These are phyloP conservation scores for Spiromastix sp. DNA, from an alignment of 2,329 filamentous ascomycete species.

Conservation along the genomic window DNA sequence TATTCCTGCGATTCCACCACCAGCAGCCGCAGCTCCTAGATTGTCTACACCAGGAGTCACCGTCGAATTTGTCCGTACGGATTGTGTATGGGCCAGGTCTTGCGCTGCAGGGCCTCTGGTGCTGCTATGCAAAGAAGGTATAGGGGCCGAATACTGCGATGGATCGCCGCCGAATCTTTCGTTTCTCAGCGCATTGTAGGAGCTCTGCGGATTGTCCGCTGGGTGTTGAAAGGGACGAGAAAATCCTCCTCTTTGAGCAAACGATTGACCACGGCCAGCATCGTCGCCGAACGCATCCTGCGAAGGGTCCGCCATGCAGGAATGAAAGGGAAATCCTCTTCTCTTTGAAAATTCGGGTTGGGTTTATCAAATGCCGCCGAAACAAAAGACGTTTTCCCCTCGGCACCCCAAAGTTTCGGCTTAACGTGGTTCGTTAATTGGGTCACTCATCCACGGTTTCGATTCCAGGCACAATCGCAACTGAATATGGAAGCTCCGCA, in stretches of 20 bases:
- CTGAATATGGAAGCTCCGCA: too few relatives aligned
- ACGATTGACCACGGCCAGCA: neutral
- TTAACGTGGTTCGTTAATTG: too few relatives aligned
- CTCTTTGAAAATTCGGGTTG: too few relatives aligned
- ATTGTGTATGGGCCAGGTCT: slow-evolving; percentile 18
- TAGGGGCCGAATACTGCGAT: slow-evolving; percentile 7
- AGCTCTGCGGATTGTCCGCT: slow-evolving; percentile 12
- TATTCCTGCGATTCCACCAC: slow-evolving; percentile 52
- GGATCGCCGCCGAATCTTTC: slow-evolving; percentile 11
- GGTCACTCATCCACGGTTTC: too few relatives aligned
- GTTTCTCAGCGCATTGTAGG: slow-evolving; percentile 10
- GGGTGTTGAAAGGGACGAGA: slow-evolving; percentile 13
- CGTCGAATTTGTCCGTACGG: slow-evolving; percentile 25
- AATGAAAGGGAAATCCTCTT: too few relatives aligned
- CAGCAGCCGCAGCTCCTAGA: slow-evolving; percentile 49
- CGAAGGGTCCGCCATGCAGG: slow-evolving; percentile 1
- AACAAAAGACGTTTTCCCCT: too few relatives aligned
- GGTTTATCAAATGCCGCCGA: too few relatives aligned
- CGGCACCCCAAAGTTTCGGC: too few relatives aligned
- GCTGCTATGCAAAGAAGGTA: slow-evolving; percentile 9
- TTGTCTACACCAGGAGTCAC: slow-evolving; percentile 58
- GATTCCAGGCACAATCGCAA: too few relatives aligned
- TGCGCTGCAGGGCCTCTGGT: slow-evolving; percentile 5
- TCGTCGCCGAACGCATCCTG: slow-evolving; percentile 1
- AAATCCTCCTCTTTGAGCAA: neutral